These are phyloP conservation scores for Collybiopsis luxurians DNA, from an alignment of 768 basidiomycete species.

Conservation along the genomic window DNA sequence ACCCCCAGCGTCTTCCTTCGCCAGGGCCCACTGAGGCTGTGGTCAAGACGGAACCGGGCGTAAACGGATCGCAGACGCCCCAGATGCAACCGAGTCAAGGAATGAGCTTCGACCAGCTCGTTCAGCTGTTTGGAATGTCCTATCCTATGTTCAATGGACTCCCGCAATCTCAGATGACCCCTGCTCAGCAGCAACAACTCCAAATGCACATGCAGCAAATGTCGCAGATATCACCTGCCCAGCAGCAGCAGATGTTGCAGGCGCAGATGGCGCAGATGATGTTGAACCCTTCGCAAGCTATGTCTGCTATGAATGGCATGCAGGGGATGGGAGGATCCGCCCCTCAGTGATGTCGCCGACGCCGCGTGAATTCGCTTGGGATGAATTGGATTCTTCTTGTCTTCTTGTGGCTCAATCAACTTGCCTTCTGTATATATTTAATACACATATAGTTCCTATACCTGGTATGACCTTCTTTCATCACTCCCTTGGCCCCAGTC, in stretches of 20 bases:
- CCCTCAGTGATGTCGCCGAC: no score
- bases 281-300: background rate
- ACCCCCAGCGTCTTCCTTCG: conserved; percentile 4
- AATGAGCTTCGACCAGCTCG: background rate
- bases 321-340: background rate
- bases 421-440: no score
- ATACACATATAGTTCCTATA: no score
- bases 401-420: background rate
- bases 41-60: background rate
- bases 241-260: background rate
- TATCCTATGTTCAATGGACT: background rate
- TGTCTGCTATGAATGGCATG: background rate
- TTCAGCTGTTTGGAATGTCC: background rate
- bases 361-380: no score
- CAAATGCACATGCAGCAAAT: no score
- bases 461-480: no score
- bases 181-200: no score
- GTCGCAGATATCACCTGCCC: background rate
- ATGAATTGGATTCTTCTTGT: no score
- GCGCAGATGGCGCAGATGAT: background rate
- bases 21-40: conserved; percentile 2
- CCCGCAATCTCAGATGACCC: background rate
- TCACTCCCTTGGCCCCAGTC: no score
- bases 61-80: background rate
- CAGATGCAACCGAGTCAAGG: no score